phyloP scores from a whole-genome alignment of 225 moss, liverwort and hornwort species.

The Polytrichum formosum region DNA sequence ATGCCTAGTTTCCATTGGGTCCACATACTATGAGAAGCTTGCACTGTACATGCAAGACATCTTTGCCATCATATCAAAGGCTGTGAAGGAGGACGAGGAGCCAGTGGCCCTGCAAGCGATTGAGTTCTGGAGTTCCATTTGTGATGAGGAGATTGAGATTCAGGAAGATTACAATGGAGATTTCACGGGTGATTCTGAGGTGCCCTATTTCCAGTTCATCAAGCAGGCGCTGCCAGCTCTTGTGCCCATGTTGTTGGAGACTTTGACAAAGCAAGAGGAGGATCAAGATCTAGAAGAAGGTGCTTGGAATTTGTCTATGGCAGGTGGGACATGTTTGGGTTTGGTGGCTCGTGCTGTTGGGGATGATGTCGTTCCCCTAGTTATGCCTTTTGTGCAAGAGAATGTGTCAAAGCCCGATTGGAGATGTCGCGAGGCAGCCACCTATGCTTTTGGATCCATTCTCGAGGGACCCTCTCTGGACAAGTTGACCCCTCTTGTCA shows the following conservation, averaged over 20 bases:
- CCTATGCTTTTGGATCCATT: slow-evolving; percentile 60
- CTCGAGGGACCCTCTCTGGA: slow-evolving; percentile 50
- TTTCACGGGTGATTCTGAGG: slow-evolving; percentile 55
- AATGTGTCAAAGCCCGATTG: slow-evolving; percentile 45
- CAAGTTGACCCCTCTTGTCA: slow-evolving; percentile 46
- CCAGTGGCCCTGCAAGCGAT: slow-evolving; percentile 55
- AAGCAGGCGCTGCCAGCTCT: slow-evolving; percentile 59
- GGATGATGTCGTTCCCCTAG: slow-evolving; percentile 55
- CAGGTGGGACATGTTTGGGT: slow-evolving; percentile 54
- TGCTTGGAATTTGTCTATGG: slow-evolving; percentile 60
- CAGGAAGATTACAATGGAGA: slow-evolving; percentile 54
- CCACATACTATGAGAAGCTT: slow-evolving; percentile 58
- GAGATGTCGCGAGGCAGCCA: slow-evolving; percentile 57
- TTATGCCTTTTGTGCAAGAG: slow-evolving; percentile 56
- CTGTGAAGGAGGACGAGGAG: slow-evolving; percentile 58
- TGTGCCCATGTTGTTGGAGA: slow-evolving; percentile 54
- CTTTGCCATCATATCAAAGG: slow-evolving; percentile 52
- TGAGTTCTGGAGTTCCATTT: slow-evolving; percentile 62
- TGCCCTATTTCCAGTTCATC: slow-evolving; percentile 51
- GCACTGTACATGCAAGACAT: slow-evolving; percentile 51
- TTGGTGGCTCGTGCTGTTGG: slow-evolving; percentile 60
- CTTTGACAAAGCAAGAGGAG: slow-evolving; percentile 59
- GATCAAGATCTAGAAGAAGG: slow-evolving; percentile 63
- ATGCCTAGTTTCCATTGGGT: slow-evolving; percentile 57
- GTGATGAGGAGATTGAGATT: slow-evolving; percentile 64